Percentiles rank a stretch among this genome's conserved stretches.
Evolutionary conservation across 2,329 filamentous ascomycete genomes (phyloP).

Genomic region (Polytolypa hystricis): DNA sequence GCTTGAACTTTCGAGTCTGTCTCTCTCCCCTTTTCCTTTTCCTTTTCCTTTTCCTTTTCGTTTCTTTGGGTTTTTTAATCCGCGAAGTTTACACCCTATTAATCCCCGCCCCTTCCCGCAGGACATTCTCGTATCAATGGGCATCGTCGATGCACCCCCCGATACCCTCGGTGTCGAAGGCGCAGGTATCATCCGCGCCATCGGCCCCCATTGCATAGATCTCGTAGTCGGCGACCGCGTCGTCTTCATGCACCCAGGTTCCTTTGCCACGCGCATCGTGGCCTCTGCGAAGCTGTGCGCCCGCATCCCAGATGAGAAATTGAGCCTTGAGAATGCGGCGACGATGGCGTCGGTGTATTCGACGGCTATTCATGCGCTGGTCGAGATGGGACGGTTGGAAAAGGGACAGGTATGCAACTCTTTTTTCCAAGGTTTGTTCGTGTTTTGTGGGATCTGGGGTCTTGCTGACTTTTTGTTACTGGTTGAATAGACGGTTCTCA

Average conservation of each 20-base stretch:
- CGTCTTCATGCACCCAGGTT: conserved; percentile 5
- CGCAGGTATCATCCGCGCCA: conserved; percentile 27
- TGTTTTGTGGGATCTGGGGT: no score
- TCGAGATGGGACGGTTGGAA: conserved; percentile 13
- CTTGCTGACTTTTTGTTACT: no score
- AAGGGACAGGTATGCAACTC: conserved; percentile 10
- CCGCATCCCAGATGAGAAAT: conserved; percentile 17
- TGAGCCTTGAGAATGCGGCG: conserved; percentile 19
- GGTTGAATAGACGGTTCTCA: conserved; percentile 15
- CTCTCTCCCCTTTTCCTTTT: not conserved
- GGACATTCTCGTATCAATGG: conserved; percentile 14
- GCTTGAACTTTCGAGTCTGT: conserved; percentile 4
- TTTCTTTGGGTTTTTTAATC: no score
- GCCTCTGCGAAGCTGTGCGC: conserved; percentile 8
- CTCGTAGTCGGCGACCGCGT: conserved; percentile 33
- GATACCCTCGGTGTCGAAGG: conserved; percentile 27
- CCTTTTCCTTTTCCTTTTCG: not conserved
- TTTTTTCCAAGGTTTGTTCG: no score
- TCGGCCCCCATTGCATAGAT: conserved; percentile 18
- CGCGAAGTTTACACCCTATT: no score
- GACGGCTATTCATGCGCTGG: conserved; percentile 17
- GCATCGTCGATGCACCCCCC: conserved; percentile 12
- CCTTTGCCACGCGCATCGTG: conserved; percentile 9
- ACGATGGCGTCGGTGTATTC: conserved; percentile 16
- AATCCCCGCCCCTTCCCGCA: no score